Percentiles rank a stretch among this genome's conserved stretches.
These are phyloP conservation scores for Dryas alaskensis DNA, from an alignment of 306 rosid species.

Conservation along the genomic window DNA sequence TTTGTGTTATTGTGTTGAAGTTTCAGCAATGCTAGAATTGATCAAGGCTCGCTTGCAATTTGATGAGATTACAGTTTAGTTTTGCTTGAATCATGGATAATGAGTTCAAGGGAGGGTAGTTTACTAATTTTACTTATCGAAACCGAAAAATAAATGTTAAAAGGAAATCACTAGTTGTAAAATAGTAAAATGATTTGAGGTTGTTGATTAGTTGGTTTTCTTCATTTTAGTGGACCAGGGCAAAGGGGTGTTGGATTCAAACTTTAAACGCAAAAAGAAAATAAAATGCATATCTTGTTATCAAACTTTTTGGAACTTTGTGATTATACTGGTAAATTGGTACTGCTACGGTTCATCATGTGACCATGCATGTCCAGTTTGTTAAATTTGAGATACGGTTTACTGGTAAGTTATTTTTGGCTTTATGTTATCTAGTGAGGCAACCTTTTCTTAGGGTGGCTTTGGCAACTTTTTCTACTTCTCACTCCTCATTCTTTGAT, in stretches of 20 bases:
- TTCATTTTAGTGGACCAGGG: not conserved
- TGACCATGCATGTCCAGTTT: not conserved
- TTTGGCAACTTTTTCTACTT: not conserved
- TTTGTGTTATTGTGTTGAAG: not conserved
- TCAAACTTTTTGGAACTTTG: too few relatives aligned
- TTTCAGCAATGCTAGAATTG: not conserved
- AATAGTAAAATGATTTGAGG: not conserved
- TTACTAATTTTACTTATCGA: not conserved
- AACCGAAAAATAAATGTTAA: not conserved
- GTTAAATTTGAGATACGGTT: slow-evolving; percentile 4
- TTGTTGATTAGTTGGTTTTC: not conserved
- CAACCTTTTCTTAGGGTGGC: not conserved
- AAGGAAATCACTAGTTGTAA: not conserved
- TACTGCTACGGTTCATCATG: too few relatives aligned
- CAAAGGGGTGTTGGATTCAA: not conserved
- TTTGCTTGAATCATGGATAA: too few relatives aligned
- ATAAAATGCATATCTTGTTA: not conserved
- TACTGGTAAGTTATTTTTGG: not conserved
- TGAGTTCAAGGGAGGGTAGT: not conserved
- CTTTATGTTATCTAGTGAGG: not conserved
- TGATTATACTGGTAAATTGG: too few relatives aligned
- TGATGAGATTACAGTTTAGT: not conserved
- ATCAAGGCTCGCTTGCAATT: not conserved
- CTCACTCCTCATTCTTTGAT: not conserved
- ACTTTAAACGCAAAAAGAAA: not conserved